Evolutionary conservation across 495 filamentous ascomycete species (phyloP).

Genomic region (Aspergillus nidulans): DNA sequence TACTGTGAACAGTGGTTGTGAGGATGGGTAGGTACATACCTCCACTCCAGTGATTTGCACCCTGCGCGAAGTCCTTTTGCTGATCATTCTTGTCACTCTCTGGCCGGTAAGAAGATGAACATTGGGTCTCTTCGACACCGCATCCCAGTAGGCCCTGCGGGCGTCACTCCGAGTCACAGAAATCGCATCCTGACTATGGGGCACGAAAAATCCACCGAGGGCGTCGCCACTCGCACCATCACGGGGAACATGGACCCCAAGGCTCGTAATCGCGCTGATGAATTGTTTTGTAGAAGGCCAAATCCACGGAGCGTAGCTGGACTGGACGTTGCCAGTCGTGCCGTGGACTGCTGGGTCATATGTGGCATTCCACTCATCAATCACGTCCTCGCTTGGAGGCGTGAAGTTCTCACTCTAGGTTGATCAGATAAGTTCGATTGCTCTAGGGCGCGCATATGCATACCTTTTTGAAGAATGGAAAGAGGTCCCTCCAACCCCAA

Average conservation of each 20-base stretch:
- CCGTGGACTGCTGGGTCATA: conserved; percentile 1
- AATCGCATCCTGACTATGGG: conserved; percentile 2
- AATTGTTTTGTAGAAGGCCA: conserved; percentile 5
- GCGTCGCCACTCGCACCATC: conserved; percentile 5
- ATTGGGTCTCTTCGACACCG: not conserved
- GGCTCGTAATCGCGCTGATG: not conserved
- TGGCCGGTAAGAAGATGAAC: not conserved
- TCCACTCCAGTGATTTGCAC: conserved; percentile 4
- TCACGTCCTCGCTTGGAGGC: not conserved
- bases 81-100: too few species aligned
- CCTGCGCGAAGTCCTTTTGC: not conserved
- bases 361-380: not conserved
- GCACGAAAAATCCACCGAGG: not conserved
- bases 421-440: not conserved
- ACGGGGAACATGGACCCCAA: not conserved
- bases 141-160: not conserved
- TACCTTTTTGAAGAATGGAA: not conserved
- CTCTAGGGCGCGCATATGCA: not conserved
- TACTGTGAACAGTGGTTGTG: too few species aligned
- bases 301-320: conserved; percentile 5
- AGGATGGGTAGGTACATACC: not conserved
- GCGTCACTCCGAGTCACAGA: not conserved
- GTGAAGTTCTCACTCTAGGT: conserved; percentile 5
- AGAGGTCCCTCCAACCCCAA: not conserved
- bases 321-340: not conserved